phyloP scores from a whole-genome alignment of 2,329 filamentous ascomycete species.

The Paraphaeosphaeria minitans region DNA sequence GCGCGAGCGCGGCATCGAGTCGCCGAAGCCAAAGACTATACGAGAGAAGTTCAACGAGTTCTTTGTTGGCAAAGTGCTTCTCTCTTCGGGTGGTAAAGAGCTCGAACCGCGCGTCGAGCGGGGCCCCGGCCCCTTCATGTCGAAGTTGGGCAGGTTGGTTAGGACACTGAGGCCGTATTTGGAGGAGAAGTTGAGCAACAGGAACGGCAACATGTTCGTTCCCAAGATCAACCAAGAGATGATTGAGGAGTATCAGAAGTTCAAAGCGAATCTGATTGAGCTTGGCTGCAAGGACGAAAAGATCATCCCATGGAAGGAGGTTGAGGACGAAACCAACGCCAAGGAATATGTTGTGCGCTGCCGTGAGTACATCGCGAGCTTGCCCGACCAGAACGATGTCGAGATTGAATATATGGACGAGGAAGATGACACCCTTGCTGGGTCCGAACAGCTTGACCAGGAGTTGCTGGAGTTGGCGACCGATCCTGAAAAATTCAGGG shows the following conservation, averaged over 20 bases:
- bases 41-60: constrained; percentile 23
- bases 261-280: neutral
- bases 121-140: constrained; percentile 18
- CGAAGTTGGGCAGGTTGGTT: constrained; percentile 20
- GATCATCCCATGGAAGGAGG: neutral
- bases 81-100: constrained; percentile 7
- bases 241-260: neutral
- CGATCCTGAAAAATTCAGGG: neutral
- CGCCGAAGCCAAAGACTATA: constrained; percentile 13
- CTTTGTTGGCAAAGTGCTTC: constrained; percentile 16
- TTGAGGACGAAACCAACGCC: neutral
- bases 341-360: neutral
- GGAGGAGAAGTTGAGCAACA: neutral
- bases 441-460: neutral
- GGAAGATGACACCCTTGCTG: neutral
- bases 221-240: constrained; percentile 4
- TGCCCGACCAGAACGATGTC: neutral
- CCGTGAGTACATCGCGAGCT: neutral
- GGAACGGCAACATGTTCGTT: neutral
- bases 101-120: constrained; percentile 11
- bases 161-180: neutral
- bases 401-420: neutral
- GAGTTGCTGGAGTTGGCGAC: constrained; percentile 4
- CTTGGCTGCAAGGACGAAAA: neutral
- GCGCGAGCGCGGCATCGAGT: constrained; percentile 14